Percentiles rank a stretch among this genome's conserved stretches.
Evolutionary conservation across 192 early-diverging fungal species (phyloP).

Genomic region (Gonapodya sp.): DNA sequence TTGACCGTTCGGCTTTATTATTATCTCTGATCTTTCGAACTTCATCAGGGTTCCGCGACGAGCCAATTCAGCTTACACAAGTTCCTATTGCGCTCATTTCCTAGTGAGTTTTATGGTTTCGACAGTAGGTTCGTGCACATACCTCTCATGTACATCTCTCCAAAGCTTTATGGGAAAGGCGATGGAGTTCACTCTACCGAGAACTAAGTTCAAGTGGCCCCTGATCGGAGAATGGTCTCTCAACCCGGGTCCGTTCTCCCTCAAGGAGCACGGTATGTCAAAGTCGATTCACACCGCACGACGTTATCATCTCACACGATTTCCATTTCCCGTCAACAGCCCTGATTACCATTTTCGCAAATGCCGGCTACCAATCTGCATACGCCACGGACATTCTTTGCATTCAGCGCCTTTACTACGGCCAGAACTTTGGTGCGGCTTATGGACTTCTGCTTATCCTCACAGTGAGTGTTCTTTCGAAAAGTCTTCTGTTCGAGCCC

Average conservation of each 20-base stretch:
- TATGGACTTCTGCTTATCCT: constrained; percentile 56
- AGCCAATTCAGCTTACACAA: not conserved
- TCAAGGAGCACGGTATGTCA: constrained; percentile 44
- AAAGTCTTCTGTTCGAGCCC: no score
- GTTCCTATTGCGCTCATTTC: not conserved
- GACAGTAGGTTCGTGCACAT: no score
- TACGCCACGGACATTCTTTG: constrained; percentile 64
- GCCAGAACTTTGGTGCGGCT: constrained; percentile 52
- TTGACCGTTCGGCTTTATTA: not conserved
- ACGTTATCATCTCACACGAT: no score
- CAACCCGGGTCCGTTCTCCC: constrained; percentile 78
- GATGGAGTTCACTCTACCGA: not conserved
- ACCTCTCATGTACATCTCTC: no score
- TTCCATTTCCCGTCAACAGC: no score
- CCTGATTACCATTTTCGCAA: no score
- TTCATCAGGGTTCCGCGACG: not conserved
- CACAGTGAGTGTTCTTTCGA: constrained; percentile 23
- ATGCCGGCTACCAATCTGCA: constrained; percentile 10
- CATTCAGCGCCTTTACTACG: constrained; percentile 57
- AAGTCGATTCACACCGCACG: no score
- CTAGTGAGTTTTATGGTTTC: no score
- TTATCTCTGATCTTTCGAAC: no score
- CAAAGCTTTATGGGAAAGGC: not conserved
- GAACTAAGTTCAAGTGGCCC: not conserved
- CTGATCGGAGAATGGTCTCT: constrained; percentile 20